phyloP scores from a whole-genome alignment of 805 yeast genomes.

The Hanseniaspora valbyensis region DNA sequence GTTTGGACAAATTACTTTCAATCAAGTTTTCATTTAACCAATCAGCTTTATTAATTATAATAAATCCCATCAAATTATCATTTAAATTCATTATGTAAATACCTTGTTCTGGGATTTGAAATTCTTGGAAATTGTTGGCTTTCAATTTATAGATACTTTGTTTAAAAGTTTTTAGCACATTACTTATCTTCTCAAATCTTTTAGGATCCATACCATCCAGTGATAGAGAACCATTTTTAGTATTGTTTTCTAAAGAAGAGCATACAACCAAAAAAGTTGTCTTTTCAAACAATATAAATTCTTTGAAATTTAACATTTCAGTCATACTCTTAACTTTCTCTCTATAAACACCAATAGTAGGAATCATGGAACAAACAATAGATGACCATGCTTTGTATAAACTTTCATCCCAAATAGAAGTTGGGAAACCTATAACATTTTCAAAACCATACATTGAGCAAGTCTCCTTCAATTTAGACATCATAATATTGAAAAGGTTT shows the following conservation, averaged over 20 bases:
- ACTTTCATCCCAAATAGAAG: conserved; percentile 95
- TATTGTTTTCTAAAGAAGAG: conserved; percentile 28
- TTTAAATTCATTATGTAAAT: conserved; percentile 46
- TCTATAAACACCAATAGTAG: conserved; percentile 76
- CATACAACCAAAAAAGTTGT: conserved; percentile 69
- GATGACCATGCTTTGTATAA: conserved; percentile 94
- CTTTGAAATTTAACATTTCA: conserved; percentile 67
- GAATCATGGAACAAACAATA: conserved; percentile 87
- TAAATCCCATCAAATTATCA: conserved; percentile 51
- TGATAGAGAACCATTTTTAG: conserved; percentile 7
- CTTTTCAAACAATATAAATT: conserved; percentile 81
- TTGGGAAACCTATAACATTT: conserved; percentile 72
- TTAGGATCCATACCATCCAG: conserved; percentile 58
- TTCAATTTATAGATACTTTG: conserved; percentile 82
- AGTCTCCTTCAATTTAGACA: conserved; percentile 65
- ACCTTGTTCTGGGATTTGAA: conserved; percentile 50
- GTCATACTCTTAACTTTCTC: conserved; percentile 64
- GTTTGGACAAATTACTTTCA: conserved; percentile 5
- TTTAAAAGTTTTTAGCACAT: conserved; percentile 85
- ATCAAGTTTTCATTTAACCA: conserved; percentile 12
- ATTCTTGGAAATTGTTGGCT: conserved; percentile 60
- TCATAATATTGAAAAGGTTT: conserved; percentile 73
- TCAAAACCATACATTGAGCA: conserved; percentile 58
- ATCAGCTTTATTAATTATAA: conserved; percentile 39
- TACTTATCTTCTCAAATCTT: conserved; percentile 85